These are phyloP conservation scores for Petunia axillaris DNA, from an alignment of 257 asterid genomes.

Conservation along the genomic window DNA sequence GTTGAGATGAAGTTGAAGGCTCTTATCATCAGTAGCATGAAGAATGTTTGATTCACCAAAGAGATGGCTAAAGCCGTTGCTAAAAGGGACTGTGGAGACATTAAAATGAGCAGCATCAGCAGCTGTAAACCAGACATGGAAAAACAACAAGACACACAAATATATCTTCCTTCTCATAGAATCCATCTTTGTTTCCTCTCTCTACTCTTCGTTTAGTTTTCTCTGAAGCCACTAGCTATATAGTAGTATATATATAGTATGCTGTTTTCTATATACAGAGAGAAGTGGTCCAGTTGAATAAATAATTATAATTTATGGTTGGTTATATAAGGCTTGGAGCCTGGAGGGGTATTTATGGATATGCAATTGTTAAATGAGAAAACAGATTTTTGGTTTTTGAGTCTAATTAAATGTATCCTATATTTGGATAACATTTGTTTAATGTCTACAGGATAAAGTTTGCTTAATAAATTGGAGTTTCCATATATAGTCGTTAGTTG, in stretches of 20 bases:
- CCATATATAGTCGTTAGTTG: neutral
- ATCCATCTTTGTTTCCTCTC: neutral
- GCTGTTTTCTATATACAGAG: slow-evolving; percentile 13
- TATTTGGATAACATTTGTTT: neutral
- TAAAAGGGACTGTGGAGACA: slow-evolving; percentile 56
- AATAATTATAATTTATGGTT: neutral
- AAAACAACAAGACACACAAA: slow-evolving; percentile 30
- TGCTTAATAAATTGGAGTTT: neutral
- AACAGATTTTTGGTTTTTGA: neutral
- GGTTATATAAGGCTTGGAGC: neutral
- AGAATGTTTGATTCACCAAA: slow-evolving; percentile 70
- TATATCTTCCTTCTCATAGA: slow-evolving; percentile 34
- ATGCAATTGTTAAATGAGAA: neutral
- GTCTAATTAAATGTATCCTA: neutral
- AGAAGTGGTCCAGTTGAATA: slow-evolving; percentile 33
- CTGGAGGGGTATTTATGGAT: neutral
- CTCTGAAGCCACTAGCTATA: slow-evolving; percentile 23
- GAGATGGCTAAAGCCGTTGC: slow-evolving; percentile 60
- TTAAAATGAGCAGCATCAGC: slow-evolving; percentile 34
- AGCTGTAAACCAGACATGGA: slow-evolving; percentile 36
- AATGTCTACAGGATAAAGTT: neutral
- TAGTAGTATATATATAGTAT: neutral
- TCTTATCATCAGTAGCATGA: slow-evolving; percentile 52
- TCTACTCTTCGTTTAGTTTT: neutral
- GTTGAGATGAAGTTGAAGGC: slow-evolving; percentile 77